Conservation (phyloP, 176 grass and related monocot genomes). For the Puccinellia tenuiflora region DNA sequence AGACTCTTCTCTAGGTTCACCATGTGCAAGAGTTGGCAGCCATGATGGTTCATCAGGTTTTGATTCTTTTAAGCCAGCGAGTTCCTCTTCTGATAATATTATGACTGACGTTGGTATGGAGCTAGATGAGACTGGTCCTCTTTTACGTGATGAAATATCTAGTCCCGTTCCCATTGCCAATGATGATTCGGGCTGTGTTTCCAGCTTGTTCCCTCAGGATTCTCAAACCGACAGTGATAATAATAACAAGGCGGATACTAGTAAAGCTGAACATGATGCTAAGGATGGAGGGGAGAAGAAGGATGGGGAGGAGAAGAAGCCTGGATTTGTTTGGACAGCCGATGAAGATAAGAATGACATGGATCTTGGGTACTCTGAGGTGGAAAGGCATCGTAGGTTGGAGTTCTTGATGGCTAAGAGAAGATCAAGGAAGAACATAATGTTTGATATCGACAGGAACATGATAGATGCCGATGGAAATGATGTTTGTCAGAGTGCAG, state of each 20-base stretch:
- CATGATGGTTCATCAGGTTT: conserved; percentile 41
- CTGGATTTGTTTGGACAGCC: conserved; percentile 51
- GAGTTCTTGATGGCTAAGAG: conserved; percentile 65
- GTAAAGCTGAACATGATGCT: conserved; percentile 38
- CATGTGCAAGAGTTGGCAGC: conserved; percentile 25
- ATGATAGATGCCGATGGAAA: conserved; percentile 40
- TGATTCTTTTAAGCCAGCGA: conserved; percentile 30
- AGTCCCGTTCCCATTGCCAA: not conserved
- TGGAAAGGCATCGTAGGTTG: conserved; percentile 63
- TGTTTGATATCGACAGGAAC: conserved; percentile 43
- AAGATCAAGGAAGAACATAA: conserved; percentile 68
- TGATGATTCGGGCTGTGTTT: conserved; percentile 23
- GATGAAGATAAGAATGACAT: conserved; percentile 71
- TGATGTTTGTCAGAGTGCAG: not conserved
- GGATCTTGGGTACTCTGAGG: conserved; percentile 83
- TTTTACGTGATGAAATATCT: conserved; percentile 27
- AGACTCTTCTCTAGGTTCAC: conserved; percentile 34
- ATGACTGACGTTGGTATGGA: conserved; percentile 13
- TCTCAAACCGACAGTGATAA: conserved; percentile 21
- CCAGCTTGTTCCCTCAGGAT: conserved; percentile 11
- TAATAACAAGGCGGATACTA: conserved; percentile 24
- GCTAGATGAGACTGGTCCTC: conserved; percentile 45
- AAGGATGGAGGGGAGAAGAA: conserved; percentile 39
- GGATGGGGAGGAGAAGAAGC: conserved; percentile 27
- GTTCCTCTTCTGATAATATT: conserved; percentile 36